Conservation (phyloP, 2,329 filamentous ascomycete species). For the Apiospora saccharicola region DNA sequence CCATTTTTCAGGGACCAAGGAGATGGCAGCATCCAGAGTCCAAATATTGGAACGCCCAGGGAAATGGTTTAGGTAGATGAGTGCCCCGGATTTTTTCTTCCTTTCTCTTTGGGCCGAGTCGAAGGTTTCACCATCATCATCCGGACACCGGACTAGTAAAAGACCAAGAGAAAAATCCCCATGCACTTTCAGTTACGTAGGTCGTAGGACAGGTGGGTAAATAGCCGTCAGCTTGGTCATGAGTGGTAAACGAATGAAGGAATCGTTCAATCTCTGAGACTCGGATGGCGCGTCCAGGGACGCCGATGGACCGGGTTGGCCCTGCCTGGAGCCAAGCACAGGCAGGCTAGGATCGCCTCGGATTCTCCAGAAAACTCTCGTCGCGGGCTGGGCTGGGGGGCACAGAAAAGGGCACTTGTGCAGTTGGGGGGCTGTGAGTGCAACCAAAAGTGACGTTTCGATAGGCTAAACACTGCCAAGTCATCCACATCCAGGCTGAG, state of each 20-base stretch:
- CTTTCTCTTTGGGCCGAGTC: not conserved
- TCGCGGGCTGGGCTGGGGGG: not conserved
- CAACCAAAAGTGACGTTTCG: slow-evolving; percentile 15
- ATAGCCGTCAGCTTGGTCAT: not conserved
- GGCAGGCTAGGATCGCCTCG: slow-evolving; percentile 11
- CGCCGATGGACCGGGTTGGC: slow-evolving; percentile 4
- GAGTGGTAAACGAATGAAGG: not conserved
- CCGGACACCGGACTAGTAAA: slow-evolving; percentile 1
- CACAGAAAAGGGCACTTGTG: not conserved
- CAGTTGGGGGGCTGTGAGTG: slow-evolving; percentile 17
- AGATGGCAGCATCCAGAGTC: not conserved
- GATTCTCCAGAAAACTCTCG: slow-evolving; percentile 19
- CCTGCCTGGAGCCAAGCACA: slow-evolving; percentile 8
- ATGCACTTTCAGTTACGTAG: not conserved
- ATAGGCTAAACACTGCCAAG: slow-evolving; percentile 21
- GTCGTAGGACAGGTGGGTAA: not conserved
- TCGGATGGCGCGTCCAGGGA: slow-evolving; percentile 3
- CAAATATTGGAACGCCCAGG: not conserved
- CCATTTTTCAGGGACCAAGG: not conserved
- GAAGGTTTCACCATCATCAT: slow-evolving; percentile 16
- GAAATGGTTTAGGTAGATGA: not conserved
- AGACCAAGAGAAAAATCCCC: not conserved
- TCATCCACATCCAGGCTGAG: slow-evolving; percentile 21
- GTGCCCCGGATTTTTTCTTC: not conserved
- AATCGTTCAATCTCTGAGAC: not conserved